Evolutionary conservation across 2,329 filamentous ascomycete genomes (phyloP), one percentile per base, ranked within the genome.

Genomic region (Sclerotinia spermophila): DNA sequence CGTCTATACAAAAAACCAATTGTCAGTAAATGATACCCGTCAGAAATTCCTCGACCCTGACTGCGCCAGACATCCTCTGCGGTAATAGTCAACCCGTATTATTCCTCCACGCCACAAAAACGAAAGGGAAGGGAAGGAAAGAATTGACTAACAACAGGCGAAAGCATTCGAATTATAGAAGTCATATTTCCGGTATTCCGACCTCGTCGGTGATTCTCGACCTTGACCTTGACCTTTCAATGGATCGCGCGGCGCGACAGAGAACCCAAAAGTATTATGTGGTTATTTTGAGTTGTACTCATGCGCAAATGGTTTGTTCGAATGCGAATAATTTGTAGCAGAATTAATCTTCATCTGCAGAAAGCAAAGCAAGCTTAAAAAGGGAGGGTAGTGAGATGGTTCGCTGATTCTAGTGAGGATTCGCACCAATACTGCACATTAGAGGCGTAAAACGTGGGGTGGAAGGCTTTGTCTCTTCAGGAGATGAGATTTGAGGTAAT

Each of bases 21-120:
- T 33, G 68, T 76, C 68, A 78, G 75, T 70, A 53, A n/a, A 72
- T 64, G 64, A 35, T 59, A 24, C 30, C 5, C 27, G 48, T 35
- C 53, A 38, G 30, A 38, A 51, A n/a, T 2, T 58, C 30, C 51
- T 40, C 40, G 5, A 13, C 19, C n/a, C n/a, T 58, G 15, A 64
- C 35, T 64, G 67, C 67, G 44, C 59, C 58, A 19, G 21, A n/a
- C 15, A 24, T 65, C 21, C 45, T 27, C 33, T n/a, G 35, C 35
- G 8, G n/a, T 35, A 3, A 65, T 40, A 19, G 35, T n/a, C 27
- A n/a, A 65, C 27, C 33, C 17, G 45, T 24, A n/a, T 30, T 11
- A 19, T 53, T 40, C 27, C 33, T 40, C 33, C 33, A 40, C 45
- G 27, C 33, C n/a, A 11, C 21, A 13, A 30, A 53, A 15, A 53